These are phyloP conservation scores for Dothidotthia symphoricarpi DNA, from an alignment of 2,329 filamentous ascomycete species.

Conservation along the genomic window DNA sequence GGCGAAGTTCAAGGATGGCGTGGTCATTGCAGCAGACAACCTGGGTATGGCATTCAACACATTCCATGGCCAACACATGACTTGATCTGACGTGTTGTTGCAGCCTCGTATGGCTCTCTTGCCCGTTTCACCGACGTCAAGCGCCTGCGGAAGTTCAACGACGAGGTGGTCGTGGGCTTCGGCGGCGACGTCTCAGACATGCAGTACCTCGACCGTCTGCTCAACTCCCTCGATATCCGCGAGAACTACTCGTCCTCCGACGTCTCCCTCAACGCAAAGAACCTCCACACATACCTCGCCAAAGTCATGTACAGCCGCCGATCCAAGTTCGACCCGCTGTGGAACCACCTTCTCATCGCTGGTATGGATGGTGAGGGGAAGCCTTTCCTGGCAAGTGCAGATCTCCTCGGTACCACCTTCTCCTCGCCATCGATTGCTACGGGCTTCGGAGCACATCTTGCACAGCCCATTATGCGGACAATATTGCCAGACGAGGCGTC, in stretches of 20 bases:
- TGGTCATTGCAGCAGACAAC: conserved; percentile 96
- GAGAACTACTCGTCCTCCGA: conserved; percentile 72
- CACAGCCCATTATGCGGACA: conserved; percentile 84
- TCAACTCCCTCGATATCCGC: conserved; percentile 80
- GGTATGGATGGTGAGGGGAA: conserved; percentile 73
- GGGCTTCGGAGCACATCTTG: conserved; percentile 89
- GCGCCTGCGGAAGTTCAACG: conserved; percentile 85
- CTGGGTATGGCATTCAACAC: conserved; percentile 60
- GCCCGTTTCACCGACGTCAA: conserved; percentile 97
- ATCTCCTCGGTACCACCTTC: conserved; percentile 91
- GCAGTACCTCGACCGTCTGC: conserved; percentile 94
- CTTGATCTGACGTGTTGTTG: conserved; percentile 7
- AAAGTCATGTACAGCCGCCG: conserved; percentile 96
- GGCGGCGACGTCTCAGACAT: conserved; percentile 98
- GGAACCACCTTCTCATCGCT: conserved; percentile 92
- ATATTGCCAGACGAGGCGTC: conserved; percentile 81
- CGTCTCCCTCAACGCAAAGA: conserved; percentile 74
- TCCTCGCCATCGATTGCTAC: conserved; percentile 84
- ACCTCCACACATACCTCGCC: conserved; percentile 92
- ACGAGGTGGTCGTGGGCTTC: conserved; percentile 82
- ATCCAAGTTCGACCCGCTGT: conserved; percentile 93
- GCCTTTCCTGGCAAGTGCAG: conserved; percentile 88
- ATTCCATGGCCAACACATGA: neutral
- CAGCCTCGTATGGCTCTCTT: conserved; percentile 93
- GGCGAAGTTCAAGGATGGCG: conserved; percentile 93